These are phyloP conservation scores for Trichoderma gracile DNA, from an alignment of 2,329 filamentous ascomycete genomes.

Conservation along the genomic window DNA sequence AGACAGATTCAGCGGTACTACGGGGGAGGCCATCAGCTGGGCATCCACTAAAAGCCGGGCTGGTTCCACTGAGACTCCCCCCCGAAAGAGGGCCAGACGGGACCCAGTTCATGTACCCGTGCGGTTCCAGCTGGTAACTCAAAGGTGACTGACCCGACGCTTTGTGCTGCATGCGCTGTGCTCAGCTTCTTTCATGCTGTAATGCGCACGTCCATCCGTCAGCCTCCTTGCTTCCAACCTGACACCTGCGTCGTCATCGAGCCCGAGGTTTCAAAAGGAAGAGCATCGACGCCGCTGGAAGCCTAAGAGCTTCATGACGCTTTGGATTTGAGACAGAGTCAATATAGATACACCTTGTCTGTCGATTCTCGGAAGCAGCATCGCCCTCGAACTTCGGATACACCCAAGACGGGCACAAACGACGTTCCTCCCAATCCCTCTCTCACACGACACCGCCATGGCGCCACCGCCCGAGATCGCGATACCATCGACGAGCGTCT, in stretches of 20 bases:
- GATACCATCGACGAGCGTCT: conserved; percentile 65
- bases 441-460: conserved; percentile 44
- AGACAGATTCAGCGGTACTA: conserved; percentile 4
- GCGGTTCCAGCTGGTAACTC: not conserved
- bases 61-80: conserved; percentile 22
- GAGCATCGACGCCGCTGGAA: not conserved
- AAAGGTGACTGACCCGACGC: too few relatives aligned
- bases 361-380: not conserved
- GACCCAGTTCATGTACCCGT: too few relatives aligned
- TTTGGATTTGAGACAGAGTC: not conserved
- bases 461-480: conserved; percentile 66
- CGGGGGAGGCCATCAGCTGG: conserved; percentile 15
- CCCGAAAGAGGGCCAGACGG: conserved; percentile 3
- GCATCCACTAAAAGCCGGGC: conserved; percentile 12
- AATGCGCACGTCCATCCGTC: too few relatives aligned
- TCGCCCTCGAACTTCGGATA: not conserved
- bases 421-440: not conserved
- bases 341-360: not conserved
- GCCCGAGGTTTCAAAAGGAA: not conserved
- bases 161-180: too few relatives aligned
- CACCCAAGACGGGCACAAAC: not conserved
- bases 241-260: conserved; percentile 22
- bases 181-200: not conserved
- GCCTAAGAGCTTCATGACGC: not conserved
- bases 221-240: too few relatives aligned